Evolutionary conservation across 2,329 filamentous ascomycete species (phyloP).

Genomic region (Rhynchosporium graminicola): DNA sequence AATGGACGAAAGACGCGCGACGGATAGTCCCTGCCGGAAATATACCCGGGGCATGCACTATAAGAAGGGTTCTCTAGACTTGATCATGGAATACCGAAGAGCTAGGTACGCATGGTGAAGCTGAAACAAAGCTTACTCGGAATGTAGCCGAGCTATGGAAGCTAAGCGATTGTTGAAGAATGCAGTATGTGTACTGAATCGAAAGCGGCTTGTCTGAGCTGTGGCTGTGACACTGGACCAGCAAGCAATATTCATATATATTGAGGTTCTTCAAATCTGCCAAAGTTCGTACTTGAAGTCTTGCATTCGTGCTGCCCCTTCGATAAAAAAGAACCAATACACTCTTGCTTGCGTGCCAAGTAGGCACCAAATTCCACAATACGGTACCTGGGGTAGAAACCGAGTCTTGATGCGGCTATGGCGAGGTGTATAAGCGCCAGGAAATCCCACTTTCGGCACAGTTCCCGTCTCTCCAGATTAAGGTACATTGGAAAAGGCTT

Average conservation of each 20-base stretch:
- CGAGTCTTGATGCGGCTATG: constrained; percentile 3
- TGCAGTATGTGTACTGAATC: background rate
- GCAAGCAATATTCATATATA: too few relatives aligned
- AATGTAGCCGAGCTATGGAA: background rate
- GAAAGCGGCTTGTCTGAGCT: background rate
- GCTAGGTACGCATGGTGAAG: background rate
- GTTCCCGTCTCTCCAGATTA: constrained; percentile 7
- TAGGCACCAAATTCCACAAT: background rate
- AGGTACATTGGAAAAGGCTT: background rate
- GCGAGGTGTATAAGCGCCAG: background rate
- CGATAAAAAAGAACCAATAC: background rate
- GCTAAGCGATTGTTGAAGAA: background rate
- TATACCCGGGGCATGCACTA: background rate
- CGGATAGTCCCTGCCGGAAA: constrained; percentile 6
- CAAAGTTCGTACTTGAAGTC: too few relatives aligned
- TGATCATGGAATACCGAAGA: background rate
- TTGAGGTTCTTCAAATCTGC: too few relatives aligned
- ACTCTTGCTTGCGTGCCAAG: background rate
- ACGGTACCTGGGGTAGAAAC: background rate
- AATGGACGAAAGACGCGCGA: background rate
- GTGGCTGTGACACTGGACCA: too few relatives aligned
- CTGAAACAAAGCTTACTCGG: background rate
- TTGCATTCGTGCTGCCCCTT: too few relatives aligned
- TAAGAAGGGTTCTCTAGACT: background rate
- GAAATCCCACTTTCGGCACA: background rate